Evolutionary conservation across 768 basidiomycete genomes (phyloP), one percentile per base, ranked within the genome.

Genomic region (Cystobasidium tubakii): DNA sequence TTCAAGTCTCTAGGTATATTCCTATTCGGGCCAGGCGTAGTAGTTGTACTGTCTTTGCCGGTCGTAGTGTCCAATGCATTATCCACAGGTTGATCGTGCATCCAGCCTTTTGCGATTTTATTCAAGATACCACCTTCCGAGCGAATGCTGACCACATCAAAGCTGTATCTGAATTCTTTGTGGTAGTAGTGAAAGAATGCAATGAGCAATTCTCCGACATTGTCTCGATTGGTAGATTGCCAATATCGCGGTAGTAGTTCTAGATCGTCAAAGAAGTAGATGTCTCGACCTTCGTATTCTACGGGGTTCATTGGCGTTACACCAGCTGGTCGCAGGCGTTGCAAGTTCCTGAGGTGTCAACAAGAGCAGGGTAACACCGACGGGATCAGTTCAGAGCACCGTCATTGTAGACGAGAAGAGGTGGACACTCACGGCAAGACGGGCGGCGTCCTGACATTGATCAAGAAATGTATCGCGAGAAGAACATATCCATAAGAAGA

Each of bases 111-210:
- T 77, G 83, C 84, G 23, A 92, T 90, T 81, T 98, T 98, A 82
- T 89, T 90, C 77, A 98, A 79, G 12, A 91, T 83, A 23, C 95
- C 95, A 63, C 88, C 87, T 65, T 78, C 77, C 39, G 75, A 75
- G 77, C 93, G 85, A 79, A 99, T 92, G 54, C 92, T 94, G 66
- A 90, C 88, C 65, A 97, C 93, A 63, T 90, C 89, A 74, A 88
- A 89, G 81, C 90, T 91, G 83, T 95, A 99, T 63, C 85, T 83
- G 82, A 97, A 99, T 80, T 94, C 92, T 73, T 92, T 88, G 63
- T 92, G 88, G 83, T 89, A 99, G 81, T 92, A 97, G 78, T 90
- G 89, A 86, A 95, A 99, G 82, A 99, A 97, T 81, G 97, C 95
- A 80, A 96, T 91, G 82, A 99, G 84, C 91, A 99, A 83, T 81